Conservation (phyloP, 306 rosid species). For the Citrullus mucosospermus region DNA sequence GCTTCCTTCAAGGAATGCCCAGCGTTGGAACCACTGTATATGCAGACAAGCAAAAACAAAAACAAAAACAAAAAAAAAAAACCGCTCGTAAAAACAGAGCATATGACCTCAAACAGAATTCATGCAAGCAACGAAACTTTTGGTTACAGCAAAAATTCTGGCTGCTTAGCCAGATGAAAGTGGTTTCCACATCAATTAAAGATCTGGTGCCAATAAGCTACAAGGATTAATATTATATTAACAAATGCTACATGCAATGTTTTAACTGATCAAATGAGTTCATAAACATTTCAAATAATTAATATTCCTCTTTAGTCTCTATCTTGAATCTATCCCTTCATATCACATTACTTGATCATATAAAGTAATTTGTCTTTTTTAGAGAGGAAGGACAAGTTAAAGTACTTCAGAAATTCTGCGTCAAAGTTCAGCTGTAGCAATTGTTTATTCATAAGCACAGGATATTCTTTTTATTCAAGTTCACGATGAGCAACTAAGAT, state of each 20-base stretch:
- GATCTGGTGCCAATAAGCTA: no score
- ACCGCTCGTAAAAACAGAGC: neutral
- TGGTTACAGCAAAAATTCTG: neutral
- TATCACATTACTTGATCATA: no score
- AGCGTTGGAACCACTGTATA: conserved; percentile 66
- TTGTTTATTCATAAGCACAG: neutral
- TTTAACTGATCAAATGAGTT: no score
- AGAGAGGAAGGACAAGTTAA: no score
- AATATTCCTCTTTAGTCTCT: no score
- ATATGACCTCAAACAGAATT: neutral
- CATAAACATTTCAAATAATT: no score
- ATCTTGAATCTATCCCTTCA: no score
- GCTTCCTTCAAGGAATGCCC: conserved; percentile 70
- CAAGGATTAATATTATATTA: no score
- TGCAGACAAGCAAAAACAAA: conserved; percentile 13
- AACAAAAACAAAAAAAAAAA: neutral
- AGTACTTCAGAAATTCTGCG: neutral
- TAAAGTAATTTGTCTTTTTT: no score
- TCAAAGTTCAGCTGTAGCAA: neutral
- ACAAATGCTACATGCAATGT: no score
- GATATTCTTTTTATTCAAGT: neutral
- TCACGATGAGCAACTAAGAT: neutral
- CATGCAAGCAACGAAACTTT: neutral
- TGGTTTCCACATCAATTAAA: neutral
- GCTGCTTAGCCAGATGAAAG: neutral